Percentiles rank a stretch among this genome's conserved stretches.
Evolutionary conservation across 257 asterid genomes (phyloP).

Genomic region (Solanum sejunctum): DNA sequence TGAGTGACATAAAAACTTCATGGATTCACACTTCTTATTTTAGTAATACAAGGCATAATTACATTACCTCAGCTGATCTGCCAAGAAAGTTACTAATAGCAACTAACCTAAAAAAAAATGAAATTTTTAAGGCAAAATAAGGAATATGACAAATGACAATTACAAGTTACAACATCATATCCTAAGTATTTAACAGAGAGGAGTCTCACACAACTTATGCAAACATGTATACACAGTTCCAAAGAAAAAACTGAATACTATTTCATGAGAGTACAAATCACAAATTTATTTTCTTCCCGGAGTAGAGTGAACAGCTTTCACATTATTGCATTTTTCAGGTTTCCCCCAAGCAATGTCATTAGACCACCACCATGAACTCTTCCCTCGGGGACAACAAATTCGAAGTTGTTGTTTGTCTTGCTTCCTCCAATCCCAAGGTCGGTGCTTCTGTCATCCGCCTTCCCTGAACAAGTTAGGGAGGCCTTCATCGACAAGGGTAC

Average conservation of each 20-base stretch:
- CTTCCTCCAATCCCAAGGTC: slow-evolving; percentile 3
- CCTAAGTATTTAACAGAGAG: background rate
- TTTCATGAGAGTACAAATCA: slow-evolving; percentile 2
- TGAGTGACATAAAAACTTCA: background rate
- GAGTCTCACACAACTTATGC: background rate
- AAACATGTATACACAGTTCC: background rate
- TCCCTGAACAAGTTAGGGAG: slow-evolving; percentile 28
- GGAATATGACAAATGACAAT: background rate
- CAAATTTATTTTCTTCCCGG: background rate
- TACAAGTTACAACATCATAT: background rate
- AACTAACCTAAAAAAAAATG: background rate
- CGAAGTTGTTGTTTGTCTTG: slow-evolving; percentile 14
- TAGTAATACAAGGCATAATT: background rate
- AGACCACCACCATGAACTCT: slow-evolving; percentile 97
- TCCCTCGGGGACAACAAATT: slow-evolving; percentile 56
- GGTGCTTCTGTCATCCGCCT: slow-evolving; percentile 25
- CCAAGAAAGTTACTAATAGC: background rate
- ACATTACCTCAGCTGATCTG: background rate
- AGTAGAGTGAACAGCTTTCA: background rate
- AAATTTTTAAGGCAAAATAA: background rate
- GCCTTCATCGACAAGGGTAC: slow-evolving; percentile 86
- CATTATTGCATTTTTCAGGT: slow-evolving; percentile 33
- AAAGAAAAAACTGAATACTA: slow-evolving; percentile 2
- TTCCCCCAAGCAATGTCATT: slow-evolving; percentile 68
- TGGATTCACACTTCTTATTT: background rate